Base-by-base conservation (phyloP, 805 yeast species). In the Komagataella phaffii region DNA sequence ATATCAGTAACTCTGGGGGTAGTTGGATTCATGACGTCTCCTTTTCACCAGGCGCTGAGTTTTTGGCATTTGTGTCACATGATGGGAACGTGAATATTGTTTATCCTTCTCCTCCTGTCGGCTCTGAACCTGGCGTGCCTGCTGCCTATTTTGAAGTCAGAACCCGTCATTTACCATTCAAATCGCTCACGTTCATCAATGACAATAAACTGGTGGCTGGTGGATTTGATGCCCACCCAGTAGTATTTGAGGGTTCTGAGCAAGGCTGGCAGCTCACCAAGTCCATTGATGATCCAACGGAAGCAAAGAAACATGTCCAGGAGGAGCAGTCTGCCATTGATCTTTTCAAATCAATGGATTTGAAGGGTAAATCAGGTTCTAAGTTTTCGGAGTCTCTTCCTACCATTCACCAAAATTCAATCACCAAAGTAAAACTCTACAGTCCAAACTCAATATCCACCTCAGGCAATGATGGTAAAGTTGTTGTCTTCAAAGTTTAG, bases 291-390 rank as follows among this genome's bases (percentile, higher is more conserved):
- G 89, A 80, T 58, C 79, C 70, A 44, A 61, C 58, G 7, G 53
- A 53, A n/a, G 52, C 69, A n/a, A 61, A 65, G 55, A 67, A 64
- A 17, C 76, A 71, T 48, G 87, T 79, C 52, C 77, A 75, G 52
- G 76, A 76, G 51, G 84, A 86, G 56, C 86, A 85, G 56, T 79
- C 83, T 56, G 95, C 95, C 6, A 77, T 93, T 66, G 85, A 86
- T 70, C 88, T 91, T 90, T 93, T 93, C 73, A 83, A 88, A 68
- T 96, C 91, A 67, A 72, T 93, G 76, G 99, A 93, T 69, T 77
- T 91, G 65, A 93, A 89, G 74, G 99, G 99, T 54, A 78, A 86
- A 53, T 72, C 70, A 59, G 70, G 71, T 51, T 64, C 64, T 30
- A 64, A 65, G 51, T 67, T 69, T 50, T 71, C 74, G 45, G 66